phyloP scores from a whole-genome alignment of 805 yeast species.

The Priceomyces haplophilus region DNA sequence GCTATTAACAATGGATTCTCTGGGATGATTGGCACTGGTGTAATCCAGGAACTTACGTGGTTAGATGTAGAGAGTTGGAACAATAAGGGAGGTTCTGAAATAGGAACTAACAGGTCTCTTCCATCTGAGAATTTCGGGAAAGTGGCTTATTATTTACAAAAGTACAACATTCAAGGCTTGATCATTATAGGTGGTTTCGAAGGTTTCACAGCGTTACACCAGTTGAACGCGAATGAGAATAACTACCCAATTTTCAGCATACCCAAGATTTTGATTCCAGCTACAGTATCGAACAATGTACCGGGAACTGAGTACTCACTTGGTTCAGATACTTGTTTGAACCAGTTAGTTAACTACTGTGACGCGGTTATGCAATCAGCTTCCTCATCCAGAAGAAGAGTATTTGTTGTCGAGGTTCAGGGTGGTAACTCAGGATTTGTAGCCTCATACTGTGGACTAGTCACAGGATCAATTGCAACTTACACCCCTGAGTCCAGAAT shows the following conservation, averaged over 20 bases:
- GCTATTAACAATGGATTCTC: slow-evolving; percentile 74
- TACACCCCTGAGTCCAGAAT: slow-evolving; percentile 76
- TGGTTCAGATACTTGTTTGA: slow-evolving; percentile 74
- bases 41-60: slow-evolving; percentile 62
- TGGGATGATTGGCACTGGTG: slow-evolving; percentile 64
- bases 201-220: slow-evolving; percentile 68
- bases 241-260: slow-evolving; percentile 70
- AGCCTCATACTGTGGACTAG: slow-evolving; percentile 65
- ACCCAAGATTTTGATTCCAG: slow-evolving; percentile 76
- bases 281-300: slow-evolving; percentile 76
- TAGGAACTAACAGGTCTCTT: slow-evolving; percentile 73
- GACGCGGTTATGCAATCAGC: slow-evolving; percentile 80
- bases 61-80: slow-evolving; percentile 71
- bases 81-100: slow-evolving; percentile 72
- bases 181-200: slow-evolving; percentile 80
- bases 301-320: slow-evolving; percentile 80
- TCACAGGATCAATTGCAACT: slow-evolving; percentile 70
- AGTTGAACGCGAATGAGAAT: slow-evolving; percentile 57
- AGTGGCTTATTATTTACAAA: slow-evolving; percentile 70
- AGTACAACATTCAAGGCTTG: slow-evolving; percentile 66
- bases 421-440: slow-evolving; percentile 84
- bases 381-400: slow-evolving; percentile 72
- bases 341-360: slow-evolving; percentile 67
- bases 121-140: slow-evolving; percentile 69
- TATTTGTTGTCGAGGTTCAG: slow-evolving; percentile 78